Conservation (phyloP, 768 basidiomycete genomes). For the Collybia sordida region DNA sequence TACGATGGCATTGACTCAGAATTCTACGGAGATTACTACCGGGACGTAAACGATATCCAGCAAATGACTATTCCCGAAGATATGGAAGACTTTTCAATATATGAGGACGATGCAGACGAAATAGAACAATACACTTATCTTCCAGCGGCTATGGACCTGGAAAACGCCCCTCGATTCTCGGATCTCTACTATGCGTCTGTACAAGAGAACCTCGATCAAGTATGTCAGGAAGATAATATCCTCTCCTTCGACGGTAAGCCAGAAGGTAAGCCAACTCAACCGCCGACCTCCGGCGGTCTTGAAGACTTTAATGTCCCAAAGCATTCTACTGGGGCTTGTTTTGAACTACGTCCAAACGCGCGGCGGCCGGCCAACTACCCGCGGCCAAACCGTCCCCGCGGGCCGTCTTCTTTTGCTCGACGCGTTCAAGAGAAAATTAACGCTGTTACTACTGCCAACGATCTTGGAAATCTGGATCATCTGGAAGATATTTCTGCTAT, state of each 20-base stretch:
- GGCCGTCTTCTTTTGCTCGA: conserved; percentile 38
- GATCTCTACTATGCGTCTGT: conserved; percentile 37
- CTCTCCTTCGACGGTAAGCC: not conserved
- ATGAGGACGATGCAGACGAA: conserved; percentile 32
- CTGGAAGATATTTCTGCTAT: not conserved
- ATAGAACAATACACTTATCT: conserved; percentile 32
- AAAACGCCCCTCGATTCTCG: conserved; percentile 32
- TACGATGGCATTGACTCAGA: conserved; percentile 3
- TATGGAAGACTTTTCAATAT: conserved; percentile 20
- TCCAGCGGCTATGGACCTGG: conserved; percentile 24
- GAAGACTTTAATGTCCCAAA: conserved; percentile 9
- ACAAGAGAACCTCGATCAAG: conserved; percentile 15
- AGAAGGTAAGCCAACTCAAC: not conserved
- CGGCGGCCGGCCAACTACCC: conserved; percentile 2
- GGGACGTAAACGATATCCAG: conserved; percentile 1
- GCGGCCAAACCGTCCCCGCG: conserved; percentile 4
- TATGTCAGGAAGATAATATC: not conserved
- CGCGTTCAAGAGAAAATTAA: conserved; percentile 44
- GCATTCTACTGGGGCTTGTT: not conserved
- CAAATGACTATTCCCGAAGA: conserved; percentile 5
- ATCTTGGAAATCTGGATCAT: not conserved
- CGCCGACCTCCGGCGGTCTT: conserved; percentile 3
- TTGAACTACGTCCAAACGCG: conserved; percentile 4
- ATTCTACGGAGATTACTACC: conserved; percentile 1
- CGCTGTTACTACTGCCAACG: conserved; percentile 9